Evolutionary conservation across 2,329 filamentous ascomycete genomes (phyloP).

Genomic region (Xylaria sp.): DNA sequence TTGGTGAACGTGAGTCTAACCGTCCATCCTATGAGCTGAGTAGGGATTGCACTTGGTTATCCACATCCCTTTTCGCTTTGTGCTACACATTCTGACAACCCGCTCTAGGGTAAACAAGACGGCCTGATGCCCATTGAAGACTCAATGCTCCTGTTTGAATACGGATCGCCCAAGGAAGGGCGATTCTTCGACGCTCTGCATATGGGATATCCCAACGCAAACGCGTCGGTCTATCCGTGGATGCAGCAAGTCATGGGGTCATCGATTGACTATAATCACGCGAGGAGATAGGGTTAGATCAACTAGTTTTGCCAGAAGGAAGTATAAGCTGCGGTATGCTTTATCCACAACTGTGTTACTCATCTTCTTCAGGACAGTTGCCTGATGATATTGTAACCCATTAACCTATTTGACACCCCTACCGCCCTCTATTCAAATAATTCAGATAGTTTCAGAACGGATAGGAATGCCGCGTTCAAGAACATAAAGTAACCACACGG

Average conservation of each 20-base stretch:
- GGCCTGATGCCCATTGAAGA: conserved; percentile 73
- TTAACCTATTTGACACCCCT: neutral
- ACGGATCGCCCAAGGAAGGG: conserved; percentile 69
- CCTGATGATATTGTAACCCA: no score
- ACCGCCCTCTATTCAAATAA: neutral
- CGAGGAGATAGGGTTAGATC: no score
- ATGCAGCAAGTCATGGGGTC: conserved; percentile 60
- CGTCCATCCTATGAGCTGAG: no score
- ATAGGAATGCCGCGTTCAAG: no score
- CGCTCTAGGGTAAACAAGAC: conserved; percentile 63
- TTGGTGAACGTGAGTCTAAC: conserved; percentile 61
- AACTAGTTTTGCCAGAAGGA: no score
- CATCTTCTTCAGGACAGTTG: no score
- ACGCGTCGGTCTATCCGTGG: conserved; percentile 64
- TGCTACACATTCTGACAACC: conserved; percentile 1
- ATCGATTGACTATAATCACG: no score
- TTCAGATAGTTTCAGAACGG: neutral
- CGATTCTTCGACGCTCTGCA: conserved; percentile 68
- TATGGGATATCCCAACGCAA: conserved; percentile 71
- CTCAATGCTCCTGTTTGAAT: conserved; percentile 66
- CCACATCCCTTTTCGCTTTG: neutral
- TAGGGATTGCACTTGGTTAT: no score
- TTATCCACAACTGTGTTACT: no score
- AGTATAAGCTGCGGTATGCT: no score
- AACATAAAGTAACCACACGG: no score